These are phyloP conservation scores for Monosporozyma siamensis DNA, from an alignment of 805 yeast genomes.

Conservation along the genomic window DNA sequence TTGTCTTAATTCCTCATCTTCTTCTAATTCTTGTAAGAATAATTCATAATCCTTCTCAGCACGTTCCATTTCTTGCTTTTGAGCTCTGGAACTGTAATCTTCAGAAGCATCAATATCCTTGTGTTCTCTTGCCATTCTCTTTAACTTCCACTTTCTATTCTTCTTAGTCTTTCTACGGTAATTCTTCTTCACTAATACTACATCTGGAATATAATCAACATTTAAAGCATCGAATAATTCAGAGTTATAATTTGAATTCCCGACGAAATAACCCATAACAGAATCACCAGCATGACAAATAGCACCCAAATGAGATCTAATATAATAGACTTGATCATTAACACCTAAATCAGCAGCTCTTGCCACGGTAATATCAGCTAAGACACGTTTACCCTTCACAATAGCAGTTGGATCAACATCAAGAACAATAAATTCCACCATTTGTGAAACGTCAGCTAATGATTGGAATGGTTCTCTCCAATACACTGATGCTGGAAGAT, in stretches of 20 bases:
- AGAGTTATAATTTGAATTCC: conserved; percentile 81
- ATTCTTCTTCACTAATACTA: conserved; percentile 77
- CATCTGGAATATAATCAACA: conserved; percentile 66
- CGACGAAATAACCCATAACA: conserved; percentile 80
- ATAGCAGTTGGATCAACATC: conserved; percentile 91
- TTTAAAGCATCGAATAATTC: conserved; percentile 69
- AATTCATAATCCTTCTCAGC: conserved; percentile 92
- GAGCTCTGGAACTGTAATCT: conserved; percentile 52
- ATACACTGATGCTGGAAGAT: conserved; percentile 57
- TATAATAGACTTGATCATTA: conserved; percentile 72
- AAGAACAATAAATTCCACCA: conserved; percentile 79
- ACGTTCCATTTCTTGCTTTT: conserved; percentile 79
- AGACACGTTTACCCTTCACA: conserved; percentile 62
- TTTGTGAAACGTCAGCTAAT: conserved; percentile 62
- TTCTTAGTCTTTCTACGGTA: conserved; percentile 72
- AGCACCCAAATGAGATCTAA: conserved; percentile 89
- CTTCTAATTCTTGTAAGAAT: conserved; percentile 95
- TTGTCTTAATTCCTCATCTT: conserved; percentile 89
- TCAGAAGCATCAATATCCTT: conserved; percentile 74
- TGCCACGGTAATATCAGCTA: conserved; percentile 89
- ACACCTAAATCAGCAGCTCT: conserved; percentile 80
- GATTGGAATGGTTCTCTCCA: conserved; percentile 80
- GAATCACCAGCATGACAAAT: conserved; percentile 95
- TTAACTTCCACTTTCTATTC: conserved; percentile 80
- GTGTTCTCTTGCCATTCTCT: conserved; percentile 97